Base-by-base conservation (phyloP, 768 basidiomycete genomes). In the Boletus subparvulus region DNA sequence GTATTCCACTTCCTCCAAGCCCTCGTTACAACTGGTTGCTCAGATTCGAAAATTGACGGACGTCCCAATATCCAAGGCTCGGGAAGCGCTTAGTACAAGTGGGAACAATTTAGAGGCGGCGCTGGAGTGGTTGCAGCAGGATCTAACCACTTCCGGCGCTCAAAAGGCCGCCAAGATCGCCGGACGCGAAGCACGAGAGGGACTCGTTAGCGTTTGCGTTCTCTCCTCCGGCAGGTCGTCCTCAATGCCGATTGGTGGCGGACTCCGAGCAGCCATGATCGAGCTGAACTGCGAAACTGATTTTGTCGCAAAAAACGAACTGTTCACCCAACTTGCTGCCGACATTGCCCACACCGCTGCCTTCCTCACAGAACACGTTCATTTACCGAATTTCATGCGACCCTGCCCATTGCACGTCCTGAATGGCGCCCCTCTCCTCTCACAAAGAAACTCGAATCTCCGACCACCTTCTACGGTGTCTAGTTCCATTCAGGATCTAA, bases 231-330 rank as follows among this genome's bases (percentile, higher is more conserved):
- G 88, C 16, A 73, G 75, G 21, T 78, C 78, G 17, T 61, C 74
- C 35, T 69, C 65, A 12, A 74, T 66, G 37, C 60, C 61, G 37
- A 71, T 73, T 8, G 70, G 70, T 19, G 79, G 79, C 2, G 78
- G 82, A 39, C 73, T 90, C 36, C 83, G 91, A 37, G 93, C 90
- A 12, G 86, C 88, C 19, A 89, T 97, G 82, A 77, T 98, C 54
- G 95, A 98, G 72, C 77, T 97, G 58, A 92, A 92, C 63, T 98
- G 95, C 76, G 95, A 98, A 76, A 97, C 95, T 50, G 95, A 98
- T 75, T 98, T 97, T 69, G 95, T 98, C 30, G 92, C 86, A 24
- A 76, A 91, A 61, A 95, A 92, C 64, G 83, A 87, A 55, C 77
- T 93, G 13, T 98, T 98, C 65, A 79, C 83, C 16, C 78, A 79